A percentile compares a stretch with the other conserved stretches of the same genome.
phyloP scores from a whole-genome alignment of 2,329 filamentous ascomycete species.

The Aspergillus quadricinctus region DNA sequence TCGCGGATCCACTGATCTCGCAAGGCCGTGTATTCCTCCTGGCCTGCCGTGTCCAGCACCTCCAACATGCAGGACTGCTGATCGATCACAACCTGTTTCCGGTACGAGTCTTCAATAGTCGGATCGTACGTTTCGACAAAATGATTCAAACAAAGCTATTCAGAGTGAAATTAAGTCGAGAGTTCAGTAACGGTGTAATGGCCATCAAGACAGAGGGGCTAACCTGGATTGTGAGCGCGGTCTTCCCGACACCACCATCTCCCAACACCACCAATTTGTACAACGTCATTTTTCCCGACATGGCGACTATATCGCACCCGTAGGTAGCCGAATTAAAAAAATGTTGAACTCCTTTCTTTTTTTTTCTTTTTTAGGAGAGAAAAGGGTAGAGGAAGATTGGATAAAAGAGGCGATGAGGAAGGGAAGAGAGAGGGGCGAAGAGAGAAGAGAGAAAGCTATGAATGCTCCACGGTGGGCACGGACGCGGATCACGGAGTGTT shows the following conservation, averaged over 20 bases:
- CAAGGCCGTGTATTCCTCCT: constrained; percentile 96
- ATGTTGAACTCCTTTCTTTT: neutral
- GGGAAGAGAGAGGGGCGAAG: neutral
- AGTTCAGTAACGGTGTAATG: neutral
- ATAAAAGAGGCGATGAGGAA: neutral
- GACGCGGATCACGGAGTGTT: constrained; percentile 21
- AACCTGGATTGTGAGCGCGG: constrained; percentile 80
- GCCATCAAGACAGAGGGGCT: constrained; percentile 12
- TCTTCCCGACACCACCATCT: constrained; percentile 92
- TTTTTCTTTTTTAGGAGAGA: neutral
- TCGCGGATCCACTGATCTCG: constrained; percentile 98
- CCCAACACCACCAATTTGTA: constrained; percentile 95
- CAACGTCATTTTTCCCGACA: constrained; percentile 91
- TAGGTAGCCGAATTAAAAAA: neutral
- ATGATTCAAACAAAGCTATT: constrained; percentile 87
- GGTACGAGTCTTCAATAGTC: constrained; percentile 65
- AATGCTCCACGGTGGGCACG: constrained; percentile 21
- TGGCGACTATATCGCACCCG: constrained; percentile 39
- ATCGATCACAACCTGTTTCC: constrained; percentile 78
- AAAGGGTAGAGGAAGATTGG: neutral
- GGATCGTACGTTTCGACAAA: constrained; percentile 88
- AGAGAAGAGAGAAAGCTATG: constrained; percentile 12
- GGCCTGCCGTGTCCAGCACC: constrained; percentile 92
- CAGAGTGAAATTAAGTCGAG: constrained; percentile 4
- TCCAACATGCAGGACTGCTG: constrained; percentile 95